These are phyloP conservation scores for Pythium periplocum DNA, from an alignment of 352 stramenopile genomes.

Conservation along the genomic window DNA sequence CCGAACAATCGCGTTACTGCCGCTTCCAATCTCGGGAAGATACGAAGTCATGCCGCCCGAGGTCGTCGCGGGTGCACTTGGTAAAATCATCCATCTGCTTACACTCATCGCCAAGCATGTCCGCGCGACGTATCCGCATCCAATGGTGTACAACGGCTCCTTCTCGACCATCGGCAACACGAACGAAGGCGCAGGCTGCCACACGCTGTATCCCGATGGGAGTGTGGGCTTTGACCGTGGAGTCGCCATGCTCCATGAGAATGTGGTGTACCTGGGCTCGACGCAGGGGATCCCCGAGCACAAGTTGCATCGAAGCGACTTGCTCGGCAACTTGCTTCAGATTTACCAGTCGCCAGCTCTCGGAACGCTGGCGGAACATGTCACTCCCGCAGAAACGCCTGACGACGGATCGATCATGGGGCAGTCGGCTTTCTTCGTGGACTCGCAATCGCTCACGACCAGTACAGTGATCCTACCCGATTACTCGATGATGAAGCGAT, in stretches of 20 bases:
- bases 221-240: slow-evolving; percentile 71
- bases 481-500: slow-evolving; percentile 33
- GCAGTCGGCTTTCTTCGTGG: slow-evolving; percentile 31
- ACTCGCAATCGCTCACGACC: slow-evolving; percentile 36
- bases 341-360: slow-evolving; percentile 39
- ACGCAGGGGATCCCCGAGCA: slow-evolving; percentile 38
- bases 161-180: slow-evolving; percentile 84
- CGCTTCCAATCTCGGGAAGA: slow-evolving; percentile 62
- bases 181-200: slow-evolving; percentile 66
- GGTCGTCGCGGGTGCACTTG: slow-evolving; percentile 61
- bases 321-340: slow-evolving; percentile 62
- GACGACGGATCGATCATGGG: background rate
- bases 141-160: slow-evolving; percentile 85
- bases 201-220: slow-evolving; percentile 81
- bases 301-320: slow-evolving; percentile 43
- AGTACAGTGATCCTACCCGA: slow-evolving; percentile 64
- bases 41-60: slow-evolving; percentile 71
- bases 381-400: too few species aligned
- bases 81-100: slow-evolving; percentile 75
- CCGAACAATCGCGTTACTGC: slow-evolving; percentile 59
- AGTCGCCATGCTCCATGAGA: slow-evolving; percentile 73
- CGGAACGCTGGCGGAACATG: slow-evolving; percentile 20
- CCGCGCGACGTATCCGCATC: slow-evolving; percentile 62
- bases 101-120: slow-evolving; percentile 66
- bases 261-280: slow-evolving; percentile 50